phyloP scores from a whole-genome alignment of 2,329 filamentous ascomycete species.

The Elsinoe australis region DNA sequence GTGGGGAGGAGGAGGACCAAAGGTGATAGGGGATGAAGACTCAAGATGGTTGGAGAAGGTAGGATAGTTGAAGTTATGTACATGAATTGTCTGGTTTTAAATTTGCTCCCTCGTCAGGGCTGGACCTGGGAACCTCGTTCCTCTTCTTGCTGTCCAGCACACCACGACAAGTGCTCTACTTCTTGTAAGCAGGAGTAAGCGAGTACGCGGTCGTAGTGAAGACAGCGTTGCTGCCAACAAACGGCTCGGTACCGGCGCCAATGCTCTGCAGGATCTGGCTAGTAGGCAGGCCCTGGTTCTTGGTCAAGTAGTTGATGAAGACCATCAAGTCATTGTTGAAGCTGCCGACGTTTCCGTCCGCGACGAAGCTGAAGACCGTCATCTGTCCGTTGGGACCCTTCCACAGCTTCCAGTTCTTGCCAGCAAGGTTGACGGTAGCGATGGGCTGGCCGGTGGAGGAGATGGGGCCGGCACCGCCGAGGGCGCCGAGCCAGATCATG shows the following conservation, averaged over 20 bases:
- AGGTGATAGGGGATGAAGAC: not conserved
- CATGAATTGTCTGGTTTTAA: constrained; percentile 2
- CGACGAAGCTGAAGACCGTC: constrained; percentile 56
- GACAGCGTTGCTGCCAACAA: constrained; percentile 43
- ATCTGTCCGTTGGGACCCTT: constrained; percentile 53
- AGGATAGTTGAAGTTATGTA: not conserved
- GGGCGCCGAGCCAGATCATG: constrained; percentile 58
- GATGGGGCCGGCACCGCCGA: constrained; percentile 53
- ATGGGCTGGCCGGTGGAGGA: constrained; percentile 46
- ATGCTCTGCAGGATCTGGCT: constrained; percentile 49
- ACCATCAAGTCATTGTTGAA: constrained; percentile 52
- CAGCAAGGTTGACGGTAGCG: constrained; percentile 48
- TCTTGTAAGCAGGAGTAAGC: constrained; percentile 20
- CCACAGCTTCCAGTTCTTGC: constrained; percentile 51
- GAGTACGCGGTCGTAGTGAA: constrained; percentile 38
- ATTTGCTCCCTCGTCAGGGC: too few species aligned
- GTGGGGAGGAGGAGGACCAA: too few species aligned
- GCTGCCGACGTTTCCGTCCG: constrained; percentile 38
- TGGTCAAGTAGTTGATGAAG: constrained; percentile 51
- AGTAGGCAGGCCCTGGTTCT: constrained; percentile 40
- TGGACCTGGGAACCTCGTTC: too few species aligned
- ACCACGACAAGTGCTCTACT: too few species aligned
- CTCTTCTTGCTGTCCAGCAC: too few species aligned
- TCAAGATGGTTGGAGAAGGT: not conserved
- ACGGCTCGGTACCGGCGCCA: constrained; percentile 51